These are phyloP conservation scores for Fagus crenata DNA, from an alignment of 306 rosid genomes.

Conservation along the genomic window DNA sequence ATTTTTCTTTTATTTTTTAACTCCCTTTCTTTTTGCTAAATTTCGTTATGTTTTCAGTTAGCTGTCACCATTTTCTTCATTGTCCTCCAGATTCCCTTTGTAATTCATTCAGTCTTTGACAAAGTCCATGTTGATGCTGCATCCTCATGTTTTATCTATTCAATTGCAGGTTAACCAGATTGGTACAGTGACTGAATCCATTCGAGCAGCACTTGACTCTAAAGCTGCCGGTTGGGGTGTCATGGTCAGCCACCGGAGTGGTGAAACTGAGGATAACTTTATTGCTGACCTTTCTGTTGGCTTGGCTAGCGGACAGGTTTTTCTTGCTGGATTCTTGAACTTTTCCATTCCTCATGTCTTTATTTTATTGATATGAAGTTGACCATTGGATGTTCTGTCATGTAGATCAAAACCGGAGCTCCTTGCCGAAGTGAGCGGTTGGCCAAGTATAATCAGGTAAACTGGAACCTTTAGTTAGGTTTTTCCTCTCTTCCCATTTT, in stretches of 20 bases:
- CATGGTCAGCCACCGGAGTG: conserved; percentile 99
- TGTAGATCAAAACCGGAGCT: conserved; percentile 93
- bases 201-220: conserved; percentile 95
- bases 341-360: not conserved
- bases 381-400: conserved; percentile 36
- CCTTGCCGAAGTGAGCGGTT: conserved; percentile 99
- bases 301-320: conserved; percentile 98
- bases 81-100: not conserved
- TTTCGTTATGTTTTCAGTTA: not conserved
- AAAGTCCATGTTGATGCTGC: conserved; percentile 14
- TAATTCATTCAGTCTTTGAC: not conserved
- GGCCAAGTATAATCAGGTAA: conserved; percentile 98
- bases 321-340: conserved; percentile 11
- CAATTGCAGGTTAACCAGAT: conserved; percentile 91
- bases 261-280: conserved; percentile 98
- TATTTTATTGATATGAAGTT: conserved; percentile 29
- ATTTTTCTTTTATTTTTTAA: not conserved
- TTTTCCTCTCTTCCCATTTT: not conserved
- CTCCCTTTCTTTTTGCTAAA: not conserved
- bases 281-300: conserved; percentile 99
- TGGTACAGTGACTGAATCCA: conserved; percentile 90
- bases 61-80: not conserved
- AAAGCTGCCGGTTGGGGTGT: conserved; percentile 99
- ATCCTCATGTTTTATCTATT: conserved; percentile 13
- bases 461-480: not conserved